Conservation (phyloP, 306 rosid genomes). For the Mimosa pudica region DNA sequence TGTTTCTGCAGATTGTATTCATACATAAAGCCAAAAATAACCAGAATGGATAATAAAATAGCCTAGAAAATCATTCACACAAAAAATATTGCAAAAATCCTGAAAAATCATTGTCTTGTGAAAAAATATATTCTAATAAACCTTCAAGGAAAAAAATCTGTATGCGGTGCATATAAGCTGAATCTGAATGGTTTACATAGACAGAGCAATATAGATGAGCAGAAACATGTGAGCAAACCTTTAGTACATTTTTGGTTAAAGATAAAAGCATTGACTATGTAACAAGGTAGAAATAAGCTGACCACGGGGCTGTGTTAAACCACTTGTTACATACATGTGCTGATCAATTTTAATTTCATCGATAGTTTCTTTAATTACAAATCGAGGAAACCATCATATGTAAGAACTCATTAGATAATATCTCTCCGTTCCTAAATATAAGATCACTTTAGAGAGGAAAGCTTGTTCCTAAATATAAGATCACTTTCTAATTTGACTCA, state of each 20-base stretch:
- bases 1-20: not conserved
- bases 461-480: no score
- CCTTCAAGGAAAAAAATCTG: not conserved
- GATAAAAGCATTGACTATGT: not conserved
- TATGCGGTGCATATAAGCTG: not conserved
- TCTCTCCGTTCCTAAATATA: no score
- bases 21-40: no score
- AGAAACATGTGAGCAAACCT: not conserved
- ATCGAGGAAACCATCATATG: not conserved
- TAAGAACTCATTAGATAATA: slow-evolving; percentile 13
- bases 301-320: not conserved
- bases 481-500: no score
- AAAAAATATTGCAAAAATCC: no score
- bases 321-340: not conserved
- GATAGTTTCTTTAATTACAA: not conserved
- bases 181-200: slow-evolving; percentile 2
- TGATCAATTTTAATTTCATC: not conserved
- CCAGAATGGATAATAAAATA: no score
- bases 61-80: no score
- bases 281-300: not conserved
- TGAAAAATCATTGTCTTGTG: not conserved
- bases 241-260: slow-evolving; percentile 1
- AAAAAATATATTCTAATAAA: not conserved
- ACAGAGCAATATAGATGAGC: not conserved
- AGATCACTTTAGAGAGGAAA: no score